Conservation (phyloP, 371 early-diverging fungal species). For the Smittium mucronatum region DNA sequence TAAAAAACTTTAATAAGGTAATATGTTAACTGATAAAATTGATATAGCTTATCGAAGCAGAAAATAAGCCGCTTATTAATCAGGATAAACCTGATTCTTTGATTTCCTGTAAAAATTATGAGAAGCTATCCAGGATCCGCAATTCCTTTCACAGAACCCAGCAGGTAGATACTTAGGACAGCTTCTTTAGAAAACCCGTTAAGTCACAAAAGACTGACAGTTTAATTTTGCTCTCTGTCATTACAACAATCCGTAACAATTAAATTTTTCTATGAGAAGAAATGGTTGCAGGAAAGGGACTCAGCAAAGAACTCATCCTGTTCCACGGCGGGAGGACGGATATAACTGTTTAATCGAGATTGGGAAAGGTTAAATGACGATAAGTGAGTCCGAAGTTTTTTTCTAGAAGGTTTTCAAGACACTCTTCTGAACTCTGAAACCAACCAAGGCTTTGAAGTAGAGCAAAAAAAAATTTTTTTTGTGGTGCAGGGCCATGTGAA, state of each 20-base stretch:
- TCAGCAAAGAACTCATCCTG: not conserved
- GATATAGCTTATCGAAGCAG: not conserved
- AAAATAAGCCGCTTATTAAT: not conserved
- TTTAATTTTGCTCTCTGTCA: not conserved
- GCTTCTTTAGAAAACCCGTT: not conserved
- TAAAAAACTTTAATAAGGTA: too few species aligned
- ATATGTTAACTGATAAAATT: not conserved
- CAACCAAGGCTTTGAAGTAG: too few species aligned
- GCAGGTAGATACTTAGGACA: not conserved
- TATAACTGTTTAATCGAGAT: not conserved
- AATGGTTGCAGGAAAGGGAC: not conserved
- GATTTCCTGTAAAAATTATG: not conserved
- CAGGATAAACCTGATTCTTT: not conserved
- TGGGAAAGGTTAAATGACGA: not conserved
- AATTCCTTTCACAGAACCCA: not conserved
- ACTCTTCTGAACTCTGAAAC: too few species aligned
- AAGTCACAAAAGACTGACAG: not conserved
- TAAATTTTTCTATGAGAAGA: not conserved
- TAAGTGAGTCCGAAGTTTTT: too few species aligned
- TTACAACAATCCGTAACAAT: not conserved
- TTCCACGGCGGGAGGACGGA: not conserved
- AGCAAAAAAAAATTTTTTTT: not conserved
- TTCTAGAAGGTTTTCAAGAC: too few species aligned
- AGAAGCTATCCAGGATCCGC: not conserved
- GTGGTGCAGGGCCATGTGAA: not conserved